Percentiles rank a stretch among this genome's conserved stretches.
Evolutionary conservation across 805 yeast species (phyloP).

Genomic region (Tanozyma kutaoensis): DNA sequence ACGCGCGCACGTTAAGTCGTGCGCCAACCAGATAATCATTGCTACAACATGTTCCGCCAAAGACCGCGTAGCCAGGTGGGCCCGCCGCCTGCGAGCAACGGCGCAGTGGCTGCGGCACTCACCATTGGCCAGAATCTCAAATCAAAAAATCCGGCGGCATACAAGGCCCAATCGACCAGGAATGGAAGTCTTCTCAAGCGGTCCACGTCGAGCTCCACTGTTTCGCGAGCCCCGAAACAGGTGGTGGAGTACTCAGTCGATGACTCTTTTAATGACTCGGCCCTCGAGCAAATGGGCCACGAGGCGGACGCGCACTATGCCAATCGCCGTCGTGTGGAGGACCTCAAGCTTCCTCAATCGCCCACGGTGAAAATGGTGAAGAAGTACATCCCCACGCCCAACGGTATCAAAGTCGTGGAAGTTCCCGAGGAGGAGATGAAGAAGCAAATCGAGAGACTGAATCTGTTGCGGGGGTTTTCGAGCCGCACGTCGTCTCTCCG

Average conservation of each 20-base stretch:
- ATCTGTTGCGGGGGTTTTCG: too few relatives aligned
- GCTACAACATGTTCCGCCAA: too few relatives aligned
- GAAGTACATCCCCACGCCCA: constrained; percentile 61
- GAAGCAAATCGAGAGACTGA: constrained; percentile 24
- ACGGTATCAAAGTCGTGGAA: constrained; percentile 57
- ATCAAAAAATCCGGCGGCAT: constrained; percentile 6
- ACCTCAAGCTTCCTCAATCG: constrained; percentile 15
- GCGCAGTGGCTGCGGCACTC: constrained; percentile 31
- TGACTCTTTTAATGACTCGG: constrained; percentile 18
- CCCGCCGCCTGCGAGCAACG: too few relatives aligned
- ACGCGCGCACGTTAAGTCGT: too few relatives aligned
- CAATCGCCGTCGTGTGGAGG: constrained; percentile 21
- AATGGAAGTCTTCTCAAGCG: constrained; percentile 2
- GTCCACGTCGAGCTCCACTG: background rate
- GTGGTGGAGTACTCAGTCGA: constrained; percentile 9
- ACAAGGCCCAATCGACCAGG: constrained; percentile 5
- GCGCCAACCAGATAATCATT: too few relatives aligned
- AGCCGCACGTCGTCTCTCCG: too few relatives aligned
- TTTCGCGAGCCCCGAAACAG: constrained; percentile 1
- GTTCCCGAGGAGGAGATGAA: constrained; percentile 39
- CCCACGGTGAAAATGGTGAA: constrained; percentile 36
- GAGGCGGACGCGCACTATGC: constrained; percentile 12
- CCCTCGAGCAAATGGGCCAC: constrained; percentile 14
- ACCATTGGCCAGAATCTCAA: constrained; percentile 24
- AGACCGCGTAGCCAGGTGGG: too few relatives aligned